Percentiles rank a stretch among this genome's conserved stretches.
These are phyloP conservation scores for Manihot esculenta DNA, from an alignment of 441 rosid genomes.

Conservation along the genomic window DNA sequence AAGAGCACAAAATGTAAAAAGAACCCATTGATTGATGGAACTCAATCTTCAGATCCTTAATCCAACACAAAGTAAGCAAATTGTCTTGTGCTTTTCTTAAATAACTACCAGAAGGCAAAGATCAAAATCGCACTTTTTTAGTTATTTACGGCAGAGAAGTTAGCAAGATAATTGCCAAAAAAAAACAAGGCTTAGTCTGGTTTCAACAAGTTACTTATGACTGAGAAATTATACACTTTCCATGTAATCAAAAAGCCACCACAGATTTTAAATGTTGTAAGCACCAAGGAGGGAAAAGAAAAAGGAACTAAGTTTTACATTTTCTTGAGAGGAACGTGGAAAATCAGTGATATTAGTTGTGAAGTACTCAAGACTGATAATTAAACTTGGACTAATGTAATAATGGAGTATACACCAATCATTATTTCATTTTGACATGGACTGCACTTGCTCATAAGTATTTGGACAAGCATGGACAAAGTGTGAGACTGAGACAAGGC, in stretches of 20 bases:
- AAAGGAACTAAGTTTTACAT: not conserved
- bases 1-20: not conserved
- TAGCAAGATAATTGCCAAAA: too few species aligned
- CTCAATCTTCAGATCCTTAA: not conserved
- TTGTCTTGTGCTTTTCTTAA: not conserved
- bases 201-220: not conserved
- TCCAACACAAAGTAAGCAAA: not conserved
- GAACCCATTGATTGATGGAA: not conserved
- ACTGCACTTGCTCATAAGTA: too few species aligned
- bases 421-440: not conserved
- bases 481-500: not conserved
- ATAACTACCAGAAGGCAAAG: not conserved
- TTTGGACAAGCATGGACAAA: not conserved
- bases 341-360: not conserved
- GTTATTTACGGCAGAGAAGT: not conserved
- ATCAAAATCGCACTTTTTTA: not conserved
- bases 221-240: not conserved
- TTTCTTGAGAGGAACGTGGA: not conserved
- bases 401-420: not conserved
- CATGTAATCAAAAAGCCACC: not conserved
- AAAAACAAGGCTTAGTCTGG: not conserved
- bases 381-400: not conserved
- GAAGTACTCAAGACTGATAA: slow-evolving; percentile 3
- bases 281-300: not conserved
- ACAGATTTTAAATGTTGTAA: not conserved